A percentile compares a stretch with the other conserved stretches of the same genome.
These are phyloP conservation scores for Amniculicola lignicola DNA, from an alignment of 495 filamentous ascomycete species.

Conservation along the genomic window DNA sequence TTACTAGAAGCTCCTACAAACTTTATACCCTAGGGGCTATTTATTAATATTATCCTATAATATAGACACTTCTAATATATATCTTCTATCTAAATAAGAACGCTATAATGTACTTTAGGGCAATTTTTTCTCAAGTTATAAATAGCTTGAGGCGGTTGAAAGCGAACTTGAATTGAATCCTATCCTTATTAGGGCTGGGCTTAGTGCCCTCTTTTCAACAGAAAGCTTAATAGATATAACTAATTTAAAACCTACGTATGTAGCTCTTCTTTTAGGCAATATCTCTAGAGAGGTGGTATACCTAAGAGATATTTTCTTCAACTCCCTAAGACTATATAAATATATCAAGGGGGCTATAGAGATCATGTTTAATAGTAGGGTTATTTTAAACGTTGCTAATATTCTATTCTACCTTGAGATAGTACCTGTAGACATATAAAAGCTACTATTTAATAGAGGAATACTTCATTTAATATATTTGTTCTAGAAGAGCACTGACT, in stretches of 20 bases:
- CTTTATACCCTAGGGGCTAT: slow-evolving; percentile 12
- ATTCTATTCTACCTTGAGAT: slow-evolving; percentile 15
- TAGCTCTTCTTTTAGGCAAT: slow-evolving; percentile 14
- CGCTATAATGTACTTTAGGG: slow-evolving; percentile 13
- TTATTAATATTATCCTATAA: slow-evolving; percentile 8
- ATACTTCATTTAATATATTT: slow-evolving; percentile 16
- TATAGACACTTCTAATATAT: slow-evolving; percentile 5
- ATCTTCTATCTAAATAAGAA: slow-evolving; percentile 10
- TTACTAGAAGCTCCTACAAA: slow-evolving; percentile 11
- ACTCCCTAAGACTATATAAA: slow-evolving; percentile 15
- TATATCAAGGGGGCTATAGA: slow-evolving; percentile 9
- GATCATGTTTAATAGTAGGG: slow-evolving; percentile 13
- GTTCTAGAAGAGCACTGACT: slow-evolving; percentile 17
- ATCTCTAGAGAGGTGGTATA: slow-evolving; percentile 16
- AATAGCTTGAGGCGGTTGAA: slow-evolving; percentile 16
- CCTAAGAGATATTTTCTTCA: slow-evolving; percentile 13
- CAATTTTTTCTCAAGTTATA: slow-evolving; percentile 17
- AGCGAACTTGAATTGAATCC: slow-evolving; percentile 16
- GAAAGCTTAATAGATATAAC: too few species aligned
- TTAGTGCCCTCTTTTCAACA: too few species aligned
- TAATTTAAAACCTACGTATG: slow-evolving; percentile 8
- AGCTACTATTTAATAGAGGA: slow-evolving; percentile 14
- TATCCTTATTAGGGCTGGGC: slow-evolving; percentile 11
- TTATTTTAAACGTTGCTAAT: slow-evolving; percentile 17
- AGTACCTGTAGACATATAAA: slow-evolving; percentile 11